phyloP scores from a whole-genome alignment of 2,329 filamentous ascomycete species.

The Blastomyces parvus region DNA sequence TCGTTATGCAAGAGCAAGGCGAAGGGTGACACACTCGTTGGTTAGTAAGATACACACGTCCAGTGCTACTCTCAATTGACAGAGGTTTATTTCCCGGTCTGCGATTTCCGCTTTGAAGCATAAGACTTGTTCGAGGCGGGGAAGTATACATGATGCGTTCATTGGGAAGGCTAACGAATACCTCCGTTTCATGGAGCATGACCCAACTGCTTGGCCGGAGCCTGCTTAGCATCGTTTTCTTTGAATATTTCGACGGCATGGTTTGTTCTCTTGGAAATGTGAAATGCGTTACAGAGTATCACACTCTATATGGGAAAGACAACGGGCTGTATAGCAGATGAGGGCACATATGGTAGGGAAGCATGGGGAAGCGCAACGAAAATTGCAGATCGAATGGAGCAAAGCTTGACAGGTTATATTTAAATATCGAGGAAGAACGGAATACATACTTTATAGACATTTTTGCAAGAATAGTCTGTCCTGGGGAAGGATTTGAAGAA shows the following conservation, averaged over 20 bases:
- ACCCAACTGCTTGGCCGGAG: conserved; percentile 58
- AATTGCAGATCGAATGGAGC: neutral
- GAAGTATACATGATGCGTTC: conserved; percentile 76
- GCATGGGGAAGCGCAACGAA: neutral
- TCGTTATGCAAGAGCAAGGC: conserved; percentile 21
- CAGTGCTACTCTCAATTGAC: conserved; percentile 62
- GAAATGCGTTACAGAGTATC: neutral
- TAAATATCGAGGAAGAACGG: neutral
- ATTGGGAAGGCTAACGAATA: conserved; percentile 74
- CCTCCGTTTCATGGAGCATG: conserved; percentile 65
- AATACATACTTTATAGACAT: conserved; percentile 36
- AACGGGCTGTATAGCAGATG: neutral
- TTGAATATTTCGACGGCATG: conserved; percentile 10
- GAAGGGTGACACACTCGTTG: conserved; percentile 54
- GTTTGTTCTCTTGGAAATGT: neutral
- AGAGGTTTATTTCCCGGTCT: conserved; percentile 55
- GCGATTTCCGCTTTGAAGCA: conserved; percentile 60
- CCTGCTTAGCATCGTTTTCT: conserved; percentile 16
- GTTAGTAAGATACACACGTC: conserved; percentile 72
- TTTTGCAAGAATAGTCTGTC: conserved; percentile 15
- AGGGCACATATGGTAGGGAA: neutral
- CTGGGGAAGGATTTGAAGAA: neutral
- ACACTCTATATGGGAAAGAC: neutral
- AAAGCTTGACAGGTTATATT: conserved; percentile 9
- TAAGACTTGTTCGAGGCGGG: conserved; percentile 66